A percentile compares a stretch with the other conserved stretches of the same genome.
These are phyloP conservation scores for Diaporthe amygdali DNA, from an alignment of 2,329 filamentous ascomycete species.

Conservation along the genomic window DNA sequence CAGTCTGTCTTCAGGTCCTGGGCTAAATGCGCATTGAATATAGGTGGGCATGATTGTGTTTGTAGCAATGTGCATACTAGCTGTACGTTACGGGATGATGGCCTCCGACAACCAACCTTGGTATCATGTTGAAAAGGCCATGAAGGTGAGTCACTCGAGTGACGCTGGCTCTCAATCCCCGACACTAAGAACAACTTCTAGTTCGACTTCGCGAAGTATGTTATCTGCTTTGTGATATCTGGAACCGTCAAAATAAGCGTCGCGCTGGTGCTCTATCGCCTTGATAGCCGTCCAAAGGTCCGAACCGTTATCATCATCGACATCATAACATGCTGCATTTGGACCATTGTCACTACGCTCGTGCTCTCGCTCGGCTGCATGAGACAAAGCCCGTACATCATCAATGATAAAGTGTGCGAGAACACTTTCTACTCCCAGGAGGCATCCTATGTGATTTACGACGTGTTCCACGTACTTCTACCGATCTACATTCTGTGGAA, in stretches of 20 bases:
- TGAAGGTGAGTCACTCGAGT: neutral
- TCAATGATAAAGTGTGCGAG: conserved; percentile 11
- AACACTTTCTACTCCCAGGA: conserved; percentile 21
- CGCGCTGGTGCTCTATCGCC: conserved; percentile 21
- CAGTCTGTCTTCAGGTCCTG: neutral
- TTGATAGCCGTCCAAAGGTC: conserved; percentile 15
- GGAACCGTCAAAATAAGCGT: conserved; percentile 24
- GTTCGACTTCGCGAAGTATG: conserved; percentile 15
- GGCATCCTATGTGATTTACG: conserved; percentile 21
- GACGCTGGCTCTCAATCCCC: rapidly evolving
- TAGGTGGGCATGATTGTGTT: conserved; percentile 15
- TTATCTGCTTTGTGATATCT: conserved; percentile 23
- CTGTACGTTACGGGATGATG: neutral
- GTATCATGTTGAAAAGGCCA: neutral
- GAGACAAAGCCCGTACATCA: neutral
- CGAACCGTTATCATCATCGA: conserved; percentile 17
- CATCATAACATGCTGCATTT: conserved; percentile 15
- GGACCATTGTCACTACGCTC: conserved; percentile 19
- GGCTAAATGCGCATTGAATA: neutral
- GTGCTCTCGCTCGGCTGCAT: conserved; percentile 20
- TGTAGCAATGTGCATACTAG: neutral
- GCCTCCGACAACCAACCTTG: neutral
- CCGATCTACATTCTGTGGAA: conserved; percentile 25
- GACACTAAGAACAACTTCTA: neutral
- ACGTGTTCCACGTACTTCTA: conserved; percentile 17